Evolutionary conservation across 305 asterid genomes (phyloP).

Genomic region (Fraxinus dipetala): DNA sequence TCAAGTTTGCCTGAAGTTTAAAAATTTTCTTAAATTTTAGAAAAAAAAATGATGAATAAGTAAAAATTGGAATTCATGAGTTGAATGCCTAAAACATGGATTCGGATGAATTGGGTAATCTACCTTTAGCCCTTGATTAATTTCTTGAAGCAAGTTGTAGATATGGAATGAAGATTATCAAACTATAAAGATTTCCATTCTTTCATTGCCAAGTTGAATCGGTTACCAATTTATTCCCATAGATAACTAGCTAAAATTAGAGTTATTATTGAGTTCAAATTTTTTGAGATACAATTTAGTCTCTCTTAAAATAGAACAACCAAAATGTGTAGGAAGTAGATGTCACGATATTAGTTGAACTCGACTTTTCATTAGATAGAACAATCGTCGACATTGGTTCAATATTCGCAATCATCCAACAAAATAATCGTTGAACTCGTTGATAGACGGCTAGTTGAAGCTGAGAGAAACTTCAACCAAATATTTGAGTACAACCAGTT

Average conservation of each 20-base stretch:
- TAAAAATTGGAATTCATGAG: neutral
- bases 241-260: neutral
- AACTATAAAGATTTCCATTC: neutral
- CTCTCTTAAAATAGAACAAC: neutral
- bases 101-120: neutral
- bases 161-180: neutral
- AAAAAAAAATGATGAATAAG: neutral
- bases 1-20: neutral
- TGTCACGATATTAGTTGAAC: neutral
- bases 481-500: neutral
- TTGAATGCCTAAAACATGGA: neutral
- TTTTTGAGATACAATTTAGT: no score
- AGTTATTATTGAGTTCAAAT: no score
- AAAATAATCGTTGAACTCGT: neutral
- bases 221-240: neutral
- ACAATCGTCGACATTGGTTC: neutral
- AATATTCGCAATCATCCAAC: neutral
- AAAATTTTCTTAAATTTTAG: neutral
- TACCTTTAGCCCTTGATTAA: neutral
- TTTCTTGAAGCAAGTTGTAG: neutral
- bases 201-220: neutral
- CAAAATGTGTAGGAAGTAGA: neutral
- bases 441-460: neutral
- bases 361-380: neutral
- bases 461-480: neutral